Percentiles rank a stretch among this genome's conserved stretches.
These are phyloP conservation scores for Hebeloma cylindrosporum DNA, from an alignment of 768 basidiomycete genomes.

Conservation along the genomic window DNA sequence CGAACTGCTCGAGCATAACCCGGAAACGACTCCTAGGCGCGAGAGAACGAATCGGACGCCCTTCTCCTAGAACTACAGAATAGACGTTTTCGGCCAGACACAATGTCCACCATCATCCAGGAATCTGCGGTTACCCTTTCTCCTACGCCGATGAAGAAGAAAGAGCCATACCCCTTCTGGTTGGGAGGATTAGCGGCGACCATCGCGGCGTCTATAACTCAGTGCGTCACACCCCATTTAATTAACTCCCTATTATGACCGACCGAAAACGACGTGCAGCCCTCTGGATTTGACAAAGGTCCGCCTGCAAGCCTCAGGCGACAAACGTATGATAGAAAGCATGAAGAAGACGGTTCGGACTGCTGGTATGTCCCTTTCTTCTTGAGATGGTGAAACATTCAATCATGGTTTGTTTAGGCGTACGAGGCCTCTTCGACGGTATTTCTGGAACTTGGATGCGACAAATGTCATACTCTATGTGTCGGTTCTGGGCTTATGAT, in stretches of 20 bases:
- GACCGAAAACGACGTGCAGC: slow-evolving; percentile 32
- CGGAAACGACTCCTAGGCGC: too few species aligned
- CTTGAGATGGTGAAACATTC: too few species aligned
- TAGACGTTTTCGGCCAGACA: too few species aligned
- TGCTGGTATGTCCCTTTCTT: slow-evolving; percentile 51
- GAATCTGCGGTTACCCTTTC: neutral
- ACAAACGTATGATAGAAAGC: slow-evolving; percentile 86
- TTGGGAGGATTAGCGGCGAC: slow-evolving; percentile 84
- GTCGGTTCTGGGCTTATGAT: slow-evolving; percentile 95
- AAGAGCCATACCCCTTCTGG: slow-evolving; percentile 87
- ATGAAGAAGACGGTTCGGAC: slow-evolving; percentile 80
- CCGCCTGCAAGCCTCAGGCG: slow-evolving; percentile 86
- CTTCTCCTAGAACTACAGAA: too few species aligned
- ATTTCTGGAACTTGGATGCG: slow-evolving; percentile 87
- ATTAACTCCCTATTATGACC: neutral
- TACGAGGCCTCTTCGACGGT: slow-evolving; percentile 79
- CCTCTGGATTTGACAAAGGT: slow-evolving; percentile 91
- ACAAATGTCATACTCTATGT: slow-evolving; percentile 91
- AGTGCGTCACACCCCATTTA: slow-evolving; percentile 44
- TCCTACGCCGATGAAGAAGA: slow-evolving; percentile 44
- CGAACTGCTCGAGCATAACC: too few species aligned
- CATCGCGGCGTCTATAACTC: slow-evolving; percentile 86
- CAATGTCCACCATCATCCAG: neutral
- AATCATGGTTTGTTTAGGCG: too few species aligned
- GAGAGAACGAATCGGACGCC: too few species aligned